phyloP scores from a whole-genome alignment of 495 filamentous ascomycete species.

The Immersiella caudata region DNA sequence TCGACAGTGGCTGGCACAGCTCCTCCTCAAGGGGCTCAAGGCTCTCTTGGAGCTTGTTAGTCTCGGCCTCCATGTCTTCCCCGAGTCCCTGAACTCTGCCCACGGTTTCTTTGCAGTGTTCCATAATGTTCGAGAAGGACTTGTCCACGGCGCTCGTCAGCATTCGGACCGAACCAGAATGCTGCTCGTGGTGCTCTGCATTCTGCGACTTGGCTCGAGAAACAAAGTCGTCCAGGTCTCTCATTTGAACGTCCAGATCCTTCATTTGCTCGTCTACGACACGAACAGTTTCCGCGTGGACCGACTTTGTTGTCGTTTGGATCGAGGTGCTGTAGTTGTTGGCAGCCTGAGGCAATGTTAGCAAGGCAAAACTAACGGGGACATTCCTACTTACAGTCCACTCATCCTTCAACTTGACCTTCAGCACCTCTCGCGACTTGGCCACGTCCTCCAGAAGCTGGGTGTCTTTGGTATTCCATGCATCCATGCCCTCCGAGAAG shows the following conservation, averaged over 20 bases:
- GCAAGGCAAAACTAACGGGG: conserved; percentile 20
- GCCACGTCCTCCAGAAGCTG: conserved; percentile 69
- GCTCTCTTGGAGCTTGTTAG: conserved; percentile 53
- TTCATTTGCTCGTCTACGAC: conserved; percentile 89
- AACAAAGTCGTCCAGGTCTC: conserved; percentile 86
- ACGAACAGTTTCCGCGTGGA: conserved; percentile 87
- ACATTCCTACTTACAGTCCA: conserved; percentile 66
- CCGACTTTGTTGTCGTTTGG: conserved; percentile 76
- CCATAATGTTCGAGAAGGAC: conserved; percentile 69
- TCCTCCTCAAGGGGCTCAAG: conserved; percentile 61
- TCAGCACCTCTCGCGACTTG: conserved; percentile 73
- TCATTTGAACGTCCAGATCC: conserved; percentile 84
- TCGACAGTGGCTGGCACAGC: conserved; percentile 67
- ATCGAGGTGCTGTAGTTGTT: conserved; percentile 80
- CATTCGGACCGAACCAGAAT: conserved; percentile 60
- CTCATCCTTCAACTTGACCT: conserved; percentile 80
- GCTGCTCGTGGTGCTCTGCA: conserved; percentile 67
- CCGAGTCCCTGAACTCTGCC: conserved; percentile 65
- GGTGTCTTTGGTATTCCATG: conserved; percentile 71
- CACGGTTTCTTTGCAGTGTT: conserved; percentile 64
- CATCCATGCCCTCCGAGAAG: conserved; percentile 72
- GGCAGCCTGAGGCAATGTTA: conserved; percentile 58
- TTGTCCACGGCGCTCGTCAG: conserved; percentile 66
- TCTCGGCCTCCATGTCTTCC: conserved; percentile 61
- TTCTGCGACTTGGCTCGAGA: conserved; percentile 82